A percentile compares a stretch with the other conserved stretches of the same genome.
phyloP scores from a whole-genome alignment of 306 rosid species.

The Quillaja saponaria region DNA sequence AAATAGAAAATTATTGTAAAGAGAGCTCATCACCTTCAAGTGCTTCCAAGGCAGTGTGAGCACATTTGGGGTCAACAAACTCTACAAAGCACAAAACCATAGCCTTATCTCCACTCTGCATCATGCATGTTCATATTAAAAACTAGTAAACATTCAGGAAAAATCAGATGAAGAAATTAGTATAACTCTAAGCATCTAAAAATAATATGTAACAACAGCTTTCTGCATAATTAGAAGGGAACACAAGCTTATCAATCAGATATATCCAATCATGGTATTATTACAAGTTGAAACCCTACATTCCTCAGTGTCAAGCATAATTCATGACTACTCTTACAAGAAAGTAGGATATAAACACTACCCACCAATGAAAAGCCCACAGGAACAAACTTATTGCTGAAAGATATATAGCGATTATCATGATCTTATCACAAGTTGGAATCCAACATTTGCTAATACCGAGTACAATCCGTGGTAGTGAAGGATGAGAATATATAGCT shows the following conservation, averaged over 20 bases:
- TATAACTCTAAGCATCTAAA: background rate
- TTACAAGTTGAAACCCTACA: too few relatives aligned
- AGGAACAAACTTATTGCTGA: slow-evolving; percentile 17
- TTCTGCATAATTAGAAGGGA: slow-evolving; percentile 10
- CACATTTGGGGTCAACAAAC: slow-evolving; percentile 57
- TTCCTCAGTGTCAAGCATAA: too few relatives aligned
- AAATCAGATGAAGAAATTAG: slow-evolving; percentile 15
- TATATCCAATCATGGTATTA: too few relatives aligned
- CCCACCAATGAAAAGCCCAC: slow-evolving; percentile 3
- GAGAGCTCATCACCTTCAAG: slow-evolving; percentile 50
- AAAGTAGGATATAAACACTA: too few relatives aligned
- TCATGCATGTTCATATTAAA: slow-evolving; percentile 21
- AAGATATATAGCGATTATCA: slow-evolving; percentile 8
- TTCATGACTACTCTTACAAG: too few relatives aligned
- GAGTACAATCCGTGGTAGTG: background rate
- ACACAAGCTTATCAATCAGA: too few relatives aligned
- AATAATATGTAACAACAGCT: background rate
- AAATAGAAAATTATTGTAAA: slow-evolving; percentile 19
- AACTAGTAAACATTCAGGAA: slow-evolving; percentile 24
- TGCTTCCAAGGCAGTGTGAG: slow-evolving; percentile 73
- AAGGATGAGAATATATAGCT: background rate
- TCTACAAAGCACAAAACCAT: slow-evolving; percentile 75
- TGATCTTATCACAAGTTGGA: too few relatives aligned
- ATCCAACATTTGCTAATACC: too few relatives aligned
- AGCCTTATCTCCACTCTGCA: slow-evolving; percentile 82